Conservation (phyloP, 2,329 filamentous ascomycete genomes). For the Fusarium miscanthi region DNA sequence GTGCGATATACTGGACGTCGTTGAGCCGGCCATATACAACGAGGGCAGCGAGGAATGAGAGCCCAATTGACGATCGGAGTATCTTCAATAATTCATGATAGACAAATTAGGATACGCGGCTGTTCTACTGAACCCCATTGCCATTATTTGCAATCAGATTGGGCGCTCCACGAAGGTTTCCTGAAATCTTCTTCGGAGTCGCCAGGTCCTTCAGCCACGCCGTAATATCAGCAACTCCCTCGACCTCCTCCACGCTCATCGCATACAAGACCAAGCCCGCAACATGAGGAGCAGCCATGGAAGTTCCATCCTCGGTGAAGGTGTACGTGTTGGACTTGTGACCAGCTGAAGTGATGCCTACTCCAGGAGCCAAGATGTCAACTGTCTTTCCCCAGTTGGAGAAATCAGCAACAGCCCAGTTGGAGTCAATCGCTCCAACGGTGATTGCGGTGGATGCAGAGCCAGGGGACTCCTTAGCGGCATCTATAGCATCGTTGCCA, state of each 20-base stretch:
- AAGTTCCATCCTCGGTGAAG: constrained; percentile 57
- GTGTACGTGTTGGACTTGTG: constrained; percentile 49
- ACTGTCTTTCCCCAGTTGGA: constrained; percentile 59
- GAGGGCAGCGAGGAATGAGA: background rate
- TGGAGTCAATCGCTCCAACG: constrained; percentile 47
- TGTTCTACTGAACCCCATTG: background rate
- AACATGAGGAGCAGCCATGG: constrained; percentile 64
- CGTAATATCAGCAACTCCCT: constrained; percentile 9
- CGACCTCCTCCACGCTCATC: constrained; percentile 6
- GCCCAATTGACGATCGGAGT: no score
- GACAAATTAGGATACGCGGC: background rate
- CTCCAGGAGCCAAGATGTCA: constrained; percentile 60
- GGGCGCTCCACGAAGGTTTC: background rate
- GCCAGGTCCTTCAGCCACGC: background rate
- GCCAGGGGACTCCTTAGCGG: constrained; percentile 32
- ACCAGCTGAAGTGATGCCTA: constrained; percentile 52
- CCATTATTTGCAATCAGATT: constrained; percentile 23
- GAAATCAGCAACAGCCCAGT: constrained; percentile 51
- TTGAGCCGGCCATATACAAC: rapidly evolving
- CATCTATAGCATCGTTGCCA: constrained; percentile 38
- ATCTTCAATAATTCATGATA: no score
- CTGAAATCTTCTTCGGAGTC: constrained; percentile 1
- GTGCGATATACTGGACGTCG: no score
- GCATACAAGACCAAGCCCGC: constrained; percentile 62
- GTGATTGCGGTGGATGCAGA: constrained; percentile 43